Base-by-base conservation (phyloP, 176 grass and related monocot species). In the Juncus inflexus region DNA sequence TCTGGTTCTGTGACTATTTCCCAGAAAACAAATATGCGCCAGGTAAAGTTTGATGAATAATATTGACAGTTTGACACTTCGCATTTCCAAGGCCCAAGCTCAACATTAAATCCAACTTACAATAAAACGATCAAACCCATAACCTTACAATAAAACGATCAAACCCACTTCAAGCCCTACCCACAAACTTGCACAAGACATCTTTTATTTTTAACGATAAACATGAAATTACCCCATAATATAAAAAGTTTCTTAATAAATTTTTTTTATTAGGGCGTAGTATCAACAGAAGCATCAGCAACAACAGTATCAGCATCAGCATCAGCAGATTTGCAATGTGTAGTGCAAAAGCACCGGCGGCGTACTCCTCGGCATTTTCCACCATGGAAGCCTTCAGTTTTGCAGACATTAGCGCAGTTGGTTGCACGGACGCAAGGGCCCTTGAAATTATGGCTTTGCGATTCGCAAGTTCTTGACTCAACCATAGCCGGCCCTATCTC, bases 351-450 rank as follows among this genome's bases (percentile, higher is more conserved):
- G 83, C 86, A 90, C 57, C 83, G 76, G 50, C 78, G 80, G 38
- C 80, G 83, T 52, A 95, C 66, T 4, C 83, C 80, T 2, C 78
- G 72, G 75, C 86, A 95, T 51, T n/a, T 63, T 52, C 90, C 86
- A 61, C 45, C 78, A 1, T 15, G 15, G 83, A 95, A 95, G 9
- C 90, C 90, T 81, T 95, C 90, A 4, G 80, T 90, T 55, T 10
- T 49, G 78, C 86, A 95, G 38, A 95, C 80, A 55, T 72, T 87
- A 45, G 78, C 86, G 66, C 90, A 90, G 78, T 90, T 90, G 58
- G 3, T 35, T 0, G 11, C 0, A 50, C 72, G 74, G 15, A 84
- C 52, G 83, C 90, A 95, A 2, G 75, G 14, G 5, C 90, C 90
- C 50, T 62, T 74, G 80, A 84, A 90, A 67, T 55, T 74, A 80